These are phyloP conservation scores for Cunninghamia lanceolata DNA, from an alignment of 75 land plant species.

Conservation along the genomic window DNA sequence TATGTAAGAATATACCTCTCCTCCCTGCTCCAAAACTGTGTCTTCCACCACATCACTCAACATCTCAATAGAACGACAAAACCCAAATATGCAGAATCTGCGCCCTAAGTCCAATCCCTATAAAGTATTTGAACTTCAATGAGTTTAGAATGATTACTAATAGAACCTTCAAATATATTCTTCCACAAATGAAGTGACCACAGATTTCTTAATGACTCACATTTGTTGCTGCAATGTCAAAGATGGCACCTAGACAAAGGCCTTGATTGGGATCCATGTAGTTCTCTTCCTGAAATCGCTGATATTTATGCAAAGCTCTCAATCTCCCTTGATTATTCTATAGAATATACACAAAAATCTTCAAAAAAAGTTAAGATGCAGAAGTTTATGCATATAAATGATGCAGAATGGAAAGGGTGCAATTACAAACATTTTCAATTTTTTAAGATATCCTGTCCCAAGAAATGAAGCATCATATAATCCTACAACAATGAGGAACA, in stretches of 20 bases:
- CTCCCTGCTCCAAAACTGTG: slow-evolving; percentile 90
- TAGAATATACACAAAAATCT: not conserved
- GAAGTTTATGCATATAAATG: not conserved
- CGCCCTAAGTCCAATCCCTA: slow-evolving; percentile 93
- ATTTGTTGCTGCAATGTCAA: slow-evolving; percentile 98
- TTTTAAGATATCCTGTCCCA: not conserved
- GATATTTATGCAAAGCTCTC: slow-evolving; percentile 41
- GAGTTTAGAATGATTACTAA: slow-evolving; percentile 1
- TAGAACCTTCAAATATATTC: slow-evolving; percentile 1
- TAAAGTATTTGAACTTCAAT: not conserved
- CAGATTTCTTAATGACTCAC: slow-evolving; percentile 35
- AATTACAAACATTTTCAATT: not conserved
- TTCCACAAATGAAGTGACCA: slow-evolving; percentile 4
- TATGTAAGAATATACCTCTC: slow-evolving; percentile 55
- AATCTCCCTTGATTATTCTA: slow-evolving; percentile 48
- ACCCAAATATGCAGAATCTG: slow-evolving; percentile 90
- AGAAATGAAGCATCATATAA: not conserved
- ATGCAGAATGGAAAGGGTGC: not conserved
- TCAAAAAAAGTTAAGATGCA: slow-evolving; percentile 5
- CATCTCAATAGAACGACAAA: slow-evolving; percentile 98
- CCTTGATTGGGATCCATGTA: slow-evolving; percentile 98
- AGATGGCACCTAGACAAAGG: slow-evolving; percentile 92
- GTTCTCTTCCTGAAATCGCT: slow-evolving; percentile 81
- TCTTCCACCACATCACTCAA: slow-evolving; percentile 98
- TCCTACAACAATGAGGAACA: not conserved